phyloP scores from a whole-genome alignment of 345 rosid genomes.

The Citrus trifoliata region DNA sequence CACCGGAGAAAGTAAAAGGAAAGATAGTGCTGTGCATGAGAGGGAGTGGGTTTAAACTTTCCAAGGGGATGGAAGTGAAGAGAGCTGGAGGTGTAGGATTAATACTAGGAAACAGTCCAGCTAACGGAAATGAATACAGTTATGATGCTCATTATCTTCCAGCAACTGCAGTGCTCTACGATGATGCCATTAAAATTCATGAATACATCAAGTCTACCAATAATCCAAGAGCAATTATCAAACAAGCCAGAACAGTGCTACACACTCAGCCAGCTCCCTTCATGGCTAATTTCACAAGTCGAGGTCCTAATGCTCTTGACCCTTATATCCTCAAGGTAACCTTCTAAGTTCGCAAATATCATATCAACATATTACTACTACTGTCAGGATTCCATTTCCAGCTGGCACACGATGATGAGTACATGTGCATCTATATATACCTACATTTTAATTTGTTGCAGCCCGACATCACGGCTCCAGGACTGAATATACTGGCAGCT shows the following conservation, averaged over 20 bases:
- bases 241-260: slow-evolving; percentile 40
- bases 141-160: slow-evolving; percentile 64
- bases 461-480: slow-evolving; percentile 89
- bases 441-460: slow-evolving; percentile 13
- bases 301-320: slow-evolving; percentile 66
- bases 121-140: slow-evolving; percentile 25
- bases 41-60: slow-evolving; percentile 54
- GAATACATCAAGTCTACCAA: slow-evolving; percentile 57
- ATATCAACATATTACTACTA: no score
- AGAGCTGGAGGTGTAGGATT: slow-evolving; percentile 80
- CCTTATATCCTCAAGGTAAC: slow-evolving; percentile 70
- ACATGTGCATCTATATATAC: not conserved
- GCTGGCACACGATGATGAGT: not conserved
- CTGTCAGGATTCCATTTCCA: not conserved
- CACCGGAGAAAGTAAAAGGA: slow-evolving; percentile 56
- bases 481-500: slow-evolving; percentile 75
- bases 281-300: slow-evolving; percentile 68
- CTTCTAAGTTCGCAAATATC: not conserved
- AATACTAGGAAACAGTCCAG: slow-evolving; percentile 48
- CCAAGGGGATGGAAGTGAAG: slow-evolving; percentile 73
- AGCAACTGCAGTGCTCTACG: slow-evolving; percentile 34
- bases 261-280: slow-evolving; percentile 54
- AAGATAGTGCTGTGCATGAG: slow-evolving; percentile 76
- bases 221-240: slow-evolving; percentile 50
- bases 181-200: slow-evolving; percentile 35